phyloP scores from a whole-genome alignment of 768 basidiomycete genomes.

The Zangia roseola region DNA sequence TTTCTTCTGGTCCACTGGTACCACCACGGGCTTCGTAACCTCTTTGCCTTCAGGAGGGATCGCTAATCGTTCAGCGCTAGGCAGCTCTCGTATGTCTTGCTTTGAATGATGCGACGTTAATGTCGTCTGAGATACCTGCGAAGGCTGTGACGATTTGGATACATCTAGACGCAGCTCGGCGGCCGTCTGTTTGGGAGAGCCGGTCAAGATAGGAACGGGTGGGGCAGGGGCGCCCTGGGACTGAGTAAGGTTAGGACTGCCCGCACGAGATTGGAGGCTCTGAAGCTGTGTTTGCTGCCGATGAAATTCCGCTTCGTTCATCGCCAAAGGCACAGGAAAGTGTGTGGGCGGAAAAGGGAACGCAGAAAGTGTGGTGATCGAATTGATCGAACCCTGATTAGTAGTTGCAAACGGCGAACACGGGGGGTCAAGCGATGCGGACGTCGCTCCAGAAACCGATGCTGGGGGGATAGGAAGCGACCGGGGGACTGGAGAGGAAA shows the following conservation, averaged over 20 bases:
- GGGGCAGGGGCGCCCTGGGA: slow-evolving; percentile 2
- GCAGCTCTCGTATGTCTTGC: not conserved
- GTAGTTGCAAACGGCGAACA: slow-evolving; percentile 20
- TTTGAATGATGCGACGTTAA: slow-evolving; percentile 5
- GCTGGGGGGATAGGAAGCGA: slow-evolving; percentile 22
- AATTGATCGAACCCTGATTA: slow-evolving; percentile 35
- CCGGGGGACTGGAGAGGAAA: slow-evolving; percentile 17
- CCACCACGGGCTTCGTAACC: not conserved
- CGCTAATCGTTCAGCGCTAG: not conserved
- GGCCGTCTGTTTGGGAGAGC: slow-evolving; percentile 22
- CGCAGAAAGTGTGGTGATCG: slow-evolving; percentile 67
- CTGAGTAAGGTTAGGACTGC: slow-evolving; percentile 14
- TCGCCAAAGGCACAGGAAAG: slow-evolving; percentile 57
- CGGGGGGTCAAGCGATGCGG: slow-evolving; percentile 21
- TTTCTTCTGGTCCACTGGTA: slow-evolving; percentile 7
- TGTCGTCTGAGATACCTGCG: slow-evolving; percentile 5
- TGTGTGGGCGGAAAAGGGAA: slow-evolving; percentile 75
- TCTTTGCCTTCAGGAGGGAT: not conserved
- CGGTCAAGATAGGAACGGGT: slow-evolving; percentile 11
- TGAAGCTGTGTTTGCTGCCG: slow-evolving; percentile 27
- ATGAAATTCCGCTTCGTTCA: slow-evolving; percentile 25
- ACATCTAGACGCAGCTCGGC: slow-evolving; percentile 1
- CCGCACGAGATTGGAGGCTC: slow-evolving; percentile 17
- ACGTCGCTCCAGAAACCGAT: slow-evolving; percentile 3
- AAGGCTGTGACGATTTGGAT: slow-evolving; percentile 1